phyloP scores from a whole-genome alignment of 2,329 filamentous ascomycete genomes.

The Macrophomina phaseolina region DNA sequence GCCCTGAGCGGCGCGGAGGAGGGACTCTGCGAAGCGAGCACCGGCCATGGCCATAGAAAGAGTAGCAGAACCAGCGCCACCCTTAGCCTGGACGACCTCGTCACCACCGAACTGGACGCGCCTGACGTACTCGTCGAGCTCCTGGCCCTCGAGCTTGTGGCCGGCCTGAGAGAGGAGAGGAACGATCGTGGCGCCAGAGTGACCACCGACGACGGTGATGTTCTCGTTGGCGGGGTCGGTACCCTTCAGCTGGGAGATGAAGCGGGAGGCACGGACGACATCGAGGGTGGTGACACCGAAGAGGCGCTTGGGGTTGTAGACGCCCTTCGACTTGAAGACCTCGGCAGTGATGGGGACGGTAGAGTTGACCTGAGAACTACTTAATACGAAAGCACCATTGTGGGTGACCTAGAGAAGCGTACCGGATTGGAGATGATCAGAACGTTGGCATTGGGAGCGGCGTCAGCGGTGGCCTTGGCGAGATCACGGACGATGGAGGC shows the following conservation, averaged over 20 bases:
- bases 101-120: conserved; percentile 99
- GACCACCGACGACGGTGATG: conserved; percentile 94
- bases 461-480: conserved; percentile 89
- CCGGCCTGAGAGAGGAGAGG: conserved; percentile 94
- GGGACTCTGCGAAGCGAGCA: conserved; percentile 81
- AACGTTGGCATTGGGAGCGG: conserved; percentile 89
- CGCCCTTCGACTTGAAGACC: conserved; percentile 91
- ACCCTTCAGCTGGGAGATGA: conserved; percentile 92
- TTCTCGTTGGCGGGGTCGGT: conserved; percentile 91
- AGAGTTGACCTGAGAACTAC: conserved; percentile 76
- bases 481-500: conserved; percentile 98
- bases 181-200: conserved; percentile 98
- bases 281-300: conserved; percentile 99
- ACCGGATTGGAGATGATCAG: conserved; percentile 98
- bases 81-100: conserved; percentile 99
- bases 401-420: conserved; percentile 37
- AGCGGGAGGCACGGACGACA: conserved; percentile 95
- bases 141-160: conserved; percentile 82
- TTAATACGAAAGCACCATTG: conserved; percentile 28
- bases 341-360: conserved; percentile 97
- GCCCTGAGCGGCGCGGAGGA: conserved; percentile 90
- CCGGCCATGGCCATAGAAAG: conserved; percentile 99
- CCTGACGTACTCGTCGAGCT: conserved; percentile 78
- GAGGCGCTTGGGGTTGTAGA: conserved; percentile 99
- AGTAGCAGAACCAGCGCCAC: conserved; percentile 93